Percentiles rank a stretch among this genome's conserved stretches.
These are phyloP conservation scores for Lepidopterella palustris DNA, from an alignment of 495 filamentous ascomycete species.

Conservation along the genomic window DNA sequence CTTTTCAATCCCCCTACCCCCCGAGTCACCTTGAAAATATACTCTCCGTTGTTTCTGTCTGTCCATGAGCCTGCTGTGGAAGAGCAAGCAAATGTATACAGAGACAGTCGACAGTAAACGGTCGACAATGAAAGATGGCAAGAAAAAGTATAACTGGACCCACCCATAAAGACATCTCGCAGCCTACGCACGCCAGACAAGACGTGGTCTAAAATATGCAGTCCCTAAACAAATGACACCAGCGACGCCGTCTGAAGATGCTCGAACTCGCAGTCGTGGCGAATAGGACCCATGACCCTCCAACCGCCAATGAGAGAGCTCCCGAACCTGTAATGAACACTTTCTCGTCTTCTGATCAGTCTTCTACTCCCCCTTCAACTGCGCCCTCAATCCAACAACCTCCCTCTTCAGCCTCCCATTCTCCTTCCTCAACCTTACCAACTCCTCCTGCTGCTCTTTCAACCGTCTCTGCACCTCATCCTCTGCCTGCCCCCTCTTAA, in stretches of 20 bases:
- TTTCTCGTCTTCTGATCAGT: not conserved
- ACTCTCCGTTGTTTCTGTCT: not conserved
- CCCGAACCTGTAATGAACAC: not conserved
- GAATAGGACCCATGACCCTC: too few species aligned
- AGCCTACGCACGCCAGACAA: not conserved
- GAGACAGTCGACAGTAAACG: too few species aligned
- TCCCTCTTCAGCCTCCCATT: constrained; percentile 62
- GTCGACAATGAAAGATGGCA: too few species aligned
- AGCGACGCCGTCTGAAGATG: not conserved
- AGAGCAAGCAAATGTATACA: too few species aligned
- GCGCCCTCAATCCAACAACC: constrained; percentile 36
- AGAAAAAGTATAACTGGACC: too few species aligned
- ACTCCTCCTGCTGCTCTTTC: constrained; percentile 60
- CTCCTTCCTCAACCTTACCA: constrained; percentile 67
- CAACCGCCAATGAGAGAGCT: not conserved
- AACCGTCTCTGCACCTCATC: constrained; percentile 65
- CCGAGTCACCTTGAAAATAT: not conserved
- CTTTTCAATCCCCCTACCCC: too few species aligned
- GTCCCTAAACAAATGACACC: not conserved
- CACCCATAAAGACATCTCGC: not conserved
- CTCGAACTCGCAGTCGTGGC: too few species aligned
- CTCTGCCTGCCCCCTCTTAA: constrained; percentile 66
- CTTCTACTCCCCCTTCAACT: not conserved
- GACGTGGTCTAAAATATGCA: not conserved
- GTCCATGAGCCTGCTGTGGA: not conserved